phyloP scores from a whole-genome alignment of 768 basidiomycete genomes.

The Hydnum rufescens region DNA sequence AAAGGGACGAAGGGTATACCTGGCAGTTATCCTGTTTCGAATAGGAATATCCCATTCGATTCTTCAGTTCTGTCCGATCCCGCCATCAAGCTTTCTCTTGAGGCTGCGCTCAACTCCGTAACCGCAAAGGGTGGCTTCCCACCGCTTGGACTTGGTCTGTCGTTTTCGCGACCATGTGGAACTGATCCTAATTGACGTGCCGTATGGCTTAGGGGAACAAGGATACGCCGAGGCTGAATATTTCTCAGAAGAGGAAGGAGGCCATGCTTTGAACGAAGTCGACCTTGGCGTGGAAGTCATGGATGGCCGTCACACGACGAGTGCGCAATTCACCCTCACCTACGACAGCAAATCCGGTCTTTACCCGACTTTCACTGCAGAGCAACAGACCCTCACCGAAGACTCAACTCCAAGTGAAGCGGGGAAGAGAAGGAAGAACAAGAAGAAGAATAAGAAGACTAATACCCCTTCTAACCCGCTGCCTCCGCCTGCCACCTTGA shows the following conservation, averaged over 20 bases:
- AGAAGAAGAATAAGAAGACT: constrained; percentile 24
- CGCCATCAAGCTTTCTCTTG: constrained; percentile 21
- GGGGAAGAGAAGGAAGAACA: constrained; percentile 30
- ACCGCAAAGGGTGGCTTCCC: not conserved
- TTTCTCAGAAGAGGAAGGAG: constrained; percentile 29
- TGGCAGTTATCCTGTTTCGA: not conserved
- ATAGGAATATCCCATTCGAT: constrained; percentile 27
- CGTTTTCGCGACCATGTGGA: not conserved
- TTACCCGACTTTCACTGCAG: constrained; percentile 3
- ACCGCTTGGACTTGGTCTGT: not conserved
- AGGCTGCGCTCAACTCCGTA: constrained; percentile 14
- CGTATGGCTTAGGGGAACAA: not conserved
- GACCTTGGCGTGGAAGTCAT: constrained; percentile 7
- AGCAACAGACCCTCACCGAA: not conserved
- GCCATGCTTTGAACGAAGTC: constrained; percentile 24
- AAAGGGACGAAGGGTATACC: constrained; percentile 15
- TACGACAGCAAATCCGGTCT: constrained; percentile 8
- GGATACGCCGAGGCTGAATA: constrained; percentile 22
- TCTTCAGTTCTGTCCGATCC: constrained; percentile 35
- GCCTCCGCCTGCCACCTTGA: constrained; percentile 11
- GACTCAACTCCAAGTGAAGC: constrained; percentile 1
- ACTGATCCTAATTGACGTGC: not conserved
- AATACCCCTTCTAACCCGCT: constrained; percentile 12
- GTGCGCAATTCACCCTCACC: constrained; percentile 8
- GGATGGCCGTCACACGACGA: constrained; percentile 5